Evolutionary conservation across 148 eudicot genomes (phyloP), one percentile per base, ranked within the genome.

Genomic region (Simmondsia chinensis): DNA sequence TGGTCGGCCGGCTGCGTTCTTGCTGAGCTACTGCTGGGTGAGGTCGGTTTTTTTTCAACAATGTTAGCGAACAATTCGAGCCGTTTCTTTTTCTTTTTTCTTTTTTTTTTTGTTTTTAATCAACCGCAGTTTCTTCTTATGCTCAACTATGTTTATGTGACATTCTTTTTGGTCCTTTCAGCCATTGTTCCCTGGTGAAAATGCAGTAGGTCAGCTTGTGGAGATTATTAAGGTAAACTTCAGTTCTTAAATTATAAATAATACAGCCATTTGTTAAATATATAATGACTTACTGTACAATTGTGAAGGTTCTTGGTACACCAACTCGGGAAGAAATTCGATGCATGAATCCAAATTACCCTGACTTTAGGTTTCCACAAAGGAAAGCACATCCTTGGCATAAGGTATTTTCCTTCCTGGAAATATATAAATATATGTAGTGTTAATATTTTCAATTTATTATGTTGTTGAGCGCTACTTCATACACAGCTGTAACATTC

Each of bases 1-100:
- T 74, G 75, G 75, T 74, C 80, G 19, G 80, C 69, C 57, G 80
- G 80, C 17, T 74, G 80, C 54, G 80, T 74, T 46, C 80, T 74
- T 27, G 80, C 80, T 50, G 80, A 74, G 49, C 69, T 74, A 48
- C 60, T 74, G 21, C 57, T 74, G 45, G 80, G 80, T 28, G 75
- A 65, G 75, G 72, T 67, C 46, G 30, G 67, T 52, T 23, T 14
- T 6, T 6, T 1, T 27, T n/a, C n/a, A n/a, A n/a, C n/a, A n/a
- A n/a, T n/a, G n/a, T n/a, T n/a, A n/a, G n/a, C n/a, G n/a, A n/a
- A n/a, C n/a, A n/a, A n/a, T n/a, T n/a, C n/a, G n/a, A n/a, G n/a
- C n/a, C n/a, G n/a, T n/a, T n/a, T n/a, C n/a, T n/a, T n/a, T n/a
- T n/a, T n/a, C n/a, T n/a, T n/a, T n/a, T n/a, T n/a, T n/a, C n/a